A percentile compares a stretch with the other conserved stretches of the same genome.
Conservation (phyloP, 805 yeast species). For the Starmerella sirachaensis region DNA sequence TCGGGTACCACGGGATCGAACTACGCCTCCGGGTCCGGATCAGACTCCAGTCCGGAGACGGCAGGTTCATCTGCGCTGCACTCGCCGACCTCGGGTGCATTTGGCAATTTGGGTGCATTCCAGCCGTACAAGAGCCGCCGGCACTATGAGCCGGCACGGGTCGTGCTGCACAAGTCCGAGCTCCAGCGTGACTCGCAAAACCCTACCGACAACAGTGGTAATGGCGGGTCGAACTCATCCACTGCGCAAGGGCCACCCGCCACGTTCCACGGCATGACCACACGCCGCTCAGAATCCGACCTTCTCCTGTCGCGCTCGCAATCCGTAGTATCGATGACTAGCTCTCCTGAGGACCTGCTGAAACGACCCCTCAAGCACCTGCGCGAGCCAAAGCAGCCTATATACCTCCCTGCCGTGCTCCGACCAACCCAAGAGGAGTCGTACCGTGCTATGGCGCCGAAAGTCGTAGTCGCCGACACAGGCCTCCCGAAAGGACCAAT, state of each 20-base stretch:
- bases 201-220: neutral
- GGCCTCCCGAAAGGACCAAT: conserved; percentile 25
- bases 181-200: conserved; percentile 4
- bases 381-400: conserved; percentile 69
- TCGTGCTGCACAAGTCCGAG: conserved; percentile 19
- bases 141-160: conserved; percentile 24
- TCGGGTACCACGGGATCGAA: conserved; percentile 9
- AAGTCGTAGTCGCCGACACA: conserved; percentile 9
- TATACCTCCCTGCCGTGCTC: conserved; percentile 83
- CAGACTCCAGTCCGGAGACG: too few relatives aligned
- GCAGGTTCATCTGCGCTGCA: neutral
- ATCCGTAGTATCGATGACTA: conserved; percentile 11
- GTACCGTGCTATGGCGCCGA: conserved; percentile 22
- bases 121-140: conserved; percentile 6
- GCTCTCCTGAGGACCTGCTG: conserved; percentile 13
- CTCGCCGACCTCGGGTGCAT: neutral
- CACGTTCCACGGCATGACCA: neutral
- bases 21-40: neutral
- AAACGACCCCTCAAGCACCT: conserved; percentile 47
- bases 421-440: conserved; percentile 34
- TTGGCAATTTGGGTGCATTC: conserved; percentile 2
- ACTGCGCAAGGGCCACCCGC: neutral
- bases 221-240: neutral
- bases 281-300: neutral
- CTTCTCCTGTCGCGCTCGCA: neutral